These are phyloP conservation scores for Dendrocalamus sinicus DNA, from an alignment of 176 grass and related monocot species.

Conservation along the genomic window DNA sequence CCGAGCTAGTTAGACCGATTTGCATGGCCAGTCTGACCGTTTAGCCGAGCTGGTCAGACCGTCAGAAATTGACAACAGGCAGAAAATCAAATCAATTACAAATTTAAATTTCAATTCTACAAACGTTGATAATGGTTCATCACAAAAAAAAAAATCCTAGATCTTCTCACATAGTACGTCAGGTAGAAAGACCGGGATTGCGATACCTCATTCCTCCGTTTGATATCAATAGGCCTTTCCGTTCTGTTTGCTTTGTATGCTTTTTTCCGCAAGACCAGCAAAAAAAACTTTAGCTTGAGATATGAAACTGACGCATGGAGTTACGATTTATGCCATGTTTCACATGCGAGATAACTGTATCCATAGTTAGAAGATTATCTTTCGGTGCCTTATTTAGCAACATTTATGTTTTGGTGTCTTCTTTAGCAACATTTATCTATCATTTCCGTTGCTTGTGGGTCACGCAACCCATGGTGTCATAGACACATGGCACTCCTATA, in stretches of 20 bases:
- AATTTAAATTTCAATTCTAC: too few relatives aligned
- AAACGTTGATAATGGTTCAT: too few relatives aligned
- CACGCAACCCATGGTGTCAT: neutral
- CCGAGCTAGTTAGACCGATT: too few relatives aligned
- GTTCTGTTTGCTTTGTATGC: neutral
- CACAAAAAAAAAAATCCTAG: too few relatives aligned
- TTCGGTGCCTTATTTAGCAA: too few relatives aligned
- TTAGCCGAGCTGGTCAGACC: too few relatives aligned
- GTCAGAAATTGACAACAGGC: too few relatives aligned
- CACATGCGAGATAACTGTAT: neutral
- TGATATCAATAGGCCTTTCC: neutral
- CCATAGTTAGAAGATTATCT: neutral
- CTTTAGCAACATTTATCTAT: neutral
- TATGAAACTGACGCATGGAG: neutral
- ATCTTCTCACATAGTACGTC: too few relatives aligned
- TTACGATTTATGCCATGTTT: neutral
- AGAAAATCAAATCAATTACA: too few relatives aligned
- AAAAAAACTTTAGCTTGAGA: neutral
- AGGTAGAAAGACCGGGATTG: too few relatives aligned
- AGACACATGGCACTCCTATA: conserved; percentile 20
- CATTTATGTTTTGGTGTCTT: neutral
- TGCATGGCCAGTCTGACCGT: too few relatives aligned
- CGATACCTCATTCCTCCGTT: neutral
- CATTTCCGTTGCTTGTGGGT: neutral
- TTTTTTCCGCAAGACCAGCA: neutral